Percentiles rank a stretch among this genome's conserved stretches.
Evolutionary conservation across 2,329 filamentous ascomycete genomes (phyloP).

Genomic region (Fusarium robinianum): DNA sequence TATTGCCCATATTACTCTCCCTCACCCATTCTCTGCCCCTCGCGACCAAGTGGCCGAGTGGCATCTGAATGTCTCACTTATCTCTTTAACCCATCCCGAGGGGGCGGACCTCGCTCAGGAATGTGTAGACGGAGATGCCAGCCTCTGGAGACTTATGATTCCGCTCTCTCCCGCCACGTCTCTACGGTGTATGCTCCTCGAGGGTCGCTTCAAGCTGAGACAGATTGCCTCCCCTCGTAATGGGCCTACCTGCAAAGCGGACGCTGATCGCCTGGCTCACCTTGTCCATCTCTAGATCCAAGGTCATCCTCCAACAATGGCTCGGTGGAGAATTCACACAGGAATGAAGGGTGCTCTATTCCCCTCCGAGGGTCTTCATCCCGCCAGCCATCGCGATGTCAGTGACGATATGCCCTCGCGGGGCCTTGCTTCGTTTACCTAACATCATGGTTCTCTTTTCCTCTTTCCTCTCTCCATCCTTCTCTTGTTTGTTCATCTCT

Average conservation of each 20-base stretch:
- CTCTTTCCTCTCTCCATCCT: conserved; percentile 20
- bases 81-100: conserved; percentile 11
- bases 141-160: conserved; percentile 17
- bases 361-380: conserved; percentile 18
- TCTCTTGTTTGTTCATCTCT: conserved; percentile 12
- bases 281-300: conserved; percentile 16
- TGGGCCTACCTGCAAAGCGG: conserved; percentile 24
- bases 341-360: conserved; percentile 48
- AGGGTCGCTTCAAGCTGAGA: conserved; percentile 30
- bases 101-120: conserved; percentile 32
- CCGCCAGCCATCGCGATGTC: conserved; percentile 40
- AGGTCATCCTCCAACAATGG: conserved; percentile 29
- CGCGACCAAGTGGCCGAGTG: conserved; percentile 12
- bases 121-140: conserved; percentile 31
- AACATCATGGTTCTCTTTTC: conserved; percentile 17
- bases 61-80: conserved; percentile 32
- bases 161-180: conserved; percentile 23
- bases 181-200: conserved; percentile 8
- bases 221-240: conserved; percentile 41
- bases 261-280: conserved; percentile 18
- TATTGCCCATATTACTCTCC: conserved; percentile 18
- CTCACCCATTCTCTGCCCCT: conserved; percentile 12
- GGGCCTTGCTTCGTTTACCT: conserved; percentile 17
- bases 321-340: conserved; percentile 29
- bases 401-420: conserved; percentile 29